Conservation (phyloP, 345 rosid species). For the Arabidopsis arenosa region DNA sequence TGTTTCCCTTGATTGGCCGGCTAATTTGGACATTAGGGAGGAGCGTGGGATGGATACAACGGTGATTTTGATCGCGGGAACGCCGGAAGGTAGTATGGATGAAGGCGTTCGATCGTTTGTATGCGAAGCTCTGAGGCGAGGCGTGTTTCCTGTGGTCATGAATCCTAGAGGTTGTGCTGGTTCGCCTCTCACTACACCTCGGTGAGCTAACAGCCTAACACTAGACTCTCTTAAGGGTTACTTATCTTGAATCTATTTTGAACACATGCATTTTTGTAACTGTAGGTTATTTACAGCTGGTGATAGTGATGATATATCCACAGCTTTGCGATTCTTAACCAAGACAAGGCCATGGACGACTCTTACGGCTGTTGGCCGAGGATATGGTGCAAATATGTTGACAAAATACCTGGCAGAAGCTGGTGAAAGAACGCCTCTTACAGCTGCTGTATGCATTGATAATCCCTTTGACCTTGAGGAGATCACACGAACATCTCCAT, state of each 20-base stretch:
- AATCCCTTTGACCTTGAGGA: slow-evolving; percentile 95
- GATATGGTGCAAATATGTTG: slow-evolving; percentile 91
- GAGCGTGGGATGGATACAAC: slow-evolving; percentile 90
- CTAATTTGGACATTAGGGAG: slow-evolving; percentile 68
- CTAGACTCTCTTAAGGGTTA: background rate
- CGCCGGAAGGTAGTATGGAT: slow-evolving; percentile 77
- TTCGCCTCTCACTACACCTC: slow-evolving; percentile 86
- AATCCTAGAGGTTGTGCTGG: slow-evolving; percentile 99
- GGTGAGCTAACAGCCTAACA: slow-evolving; percentile 66
- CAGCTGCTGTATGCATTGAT: slow-evolving; percentile 87
- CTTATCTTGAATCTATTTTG: slow-evolving; percentile 5
- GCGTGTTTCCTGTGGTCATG: slow-evolving; percentile 86
- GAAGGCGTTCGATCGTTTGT: slow-evolving; percentile 62
- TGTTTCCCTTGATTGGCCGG: slow-evolving; percentile 90
- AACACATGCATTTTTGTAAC: background rate
- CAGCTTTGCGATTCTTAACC: slow-evolving; percentile 71
- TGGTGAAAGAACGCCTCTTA: slow-evolving; percentile 82
- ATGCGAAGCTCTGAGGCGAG: slow-evolving; percentile 62
- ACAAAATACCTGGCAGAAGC: slow-evolving; percentile 90
- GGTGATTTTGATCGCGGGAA: slow-evolving; percentile 79
- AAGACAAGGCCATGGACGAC: slow-evolving; percentile 95
- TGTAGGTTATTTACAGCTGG: slow-evolving; percentile 98
- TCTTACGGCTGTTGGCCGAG: slow-evolving; percentile 83
- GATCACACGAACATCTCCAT: slow-evolving; percentile 68
- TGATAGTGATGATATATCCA: slow-evolving; percentile 92